These are phyloP conservation scores for Sporopachydermia lactativora DNA, from an alignment of 805 yeast species.

Conservation along the genomic window DNA sequence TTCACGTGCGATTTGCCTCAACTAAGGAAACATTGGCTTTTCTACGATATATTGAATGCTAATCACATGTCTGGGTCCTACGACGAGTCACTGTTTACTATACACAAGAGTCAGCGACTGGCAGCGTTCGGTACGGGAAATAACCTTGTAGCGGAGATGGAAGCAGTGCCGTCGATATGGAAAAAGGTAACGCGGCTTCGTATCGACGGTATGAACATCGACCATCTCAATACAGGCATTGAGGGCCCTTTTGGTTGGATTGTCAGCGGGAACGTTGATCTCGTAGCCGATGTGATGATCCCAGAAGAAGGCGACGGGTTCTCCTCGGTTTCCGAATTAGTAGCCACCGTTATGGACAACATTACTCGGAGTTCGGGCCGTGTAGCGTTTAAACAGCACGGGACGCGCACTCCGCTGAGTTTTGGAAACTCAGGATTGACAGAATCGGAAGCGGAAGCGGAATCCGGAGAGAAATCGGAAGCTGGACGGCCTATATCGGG, in stretches of 20 bases:
- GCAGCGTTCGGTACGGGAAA: constrained; percentile 6
- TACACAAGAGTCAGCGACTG: constrained; percentile 59
- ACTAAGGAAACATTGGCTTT: constrained; percentile 85
- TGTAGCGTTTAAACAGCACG: not conserved
- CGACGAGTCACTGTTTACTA: constrained; percentile 85
- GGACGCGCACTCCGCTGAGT: not conserved
- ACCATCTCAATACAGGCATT: constrained; percentile 80
- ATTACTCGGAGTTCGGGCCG: not conserved
- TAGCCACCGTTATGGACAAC: constrained; percentile 14
- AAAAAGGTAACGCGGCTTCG: constrained; percentile 61
- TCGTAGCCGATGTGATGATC: constrained; percentile 80
- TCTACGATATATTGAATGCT: constrained; percentile 76
- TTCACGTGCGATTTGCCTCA: constrained; percentile 71
- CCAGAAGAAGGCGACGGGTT: constrained; percentile 46
- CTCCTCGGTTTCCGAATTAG: constrained; percentile 22
- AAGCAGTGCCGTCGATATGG: constrained; percentile 25
- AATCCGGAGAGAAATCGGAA: constrained; percentile 6
- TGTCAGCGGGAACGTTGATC: constrained; percentile 79
- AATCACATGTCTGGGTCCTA: constrained; percentile 79
- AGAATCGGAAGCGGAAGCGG: not conserved
- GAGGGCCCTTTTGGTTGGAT: constrained; percentile 98
- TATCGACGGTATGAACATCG: constrained; percentile 73
- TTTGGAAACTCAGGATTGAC: not conserved
- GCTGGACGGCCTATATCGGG: constrained; percentile 5
- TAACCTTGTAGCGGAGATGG: constrained; percentile 10